Evolutionary conservation across 2,329 filamentous ascomycete species (phyloP).

Genomic region (Alternaria sp.): DNA sequence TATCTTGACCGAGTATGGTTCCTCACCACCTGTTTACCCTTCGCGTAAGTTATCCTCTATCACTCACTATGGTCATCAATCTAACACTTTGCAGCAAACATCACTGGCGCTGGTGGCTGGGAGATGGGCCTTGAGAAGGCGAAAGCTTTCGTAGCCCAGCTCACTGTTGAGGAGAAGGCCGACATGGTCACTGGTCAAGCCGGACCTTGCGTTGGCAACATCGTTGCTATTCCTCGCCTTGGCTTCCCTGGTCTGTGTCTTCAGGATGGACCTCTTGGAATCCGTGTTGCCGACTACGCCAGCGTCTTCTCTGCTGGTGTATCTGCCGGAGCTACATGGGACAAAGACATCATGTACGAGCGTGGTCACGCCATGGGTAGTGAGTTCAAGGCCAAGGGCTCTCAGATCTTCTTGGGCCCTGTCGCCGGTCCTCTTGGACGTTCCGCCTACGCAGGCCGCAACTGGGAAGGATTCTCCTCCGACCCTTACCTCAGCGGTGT

Average conservation of each 20-base stretch:
- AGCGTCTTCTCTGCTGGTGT: conserved; percentile 53
- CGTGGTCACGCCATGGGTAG: conserved; percentile 50
- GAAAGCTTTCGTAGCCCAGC: conserved; percentile 41
- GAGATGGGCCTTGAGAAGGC: conserved; percentile 44
- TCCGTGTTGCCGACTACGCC: conserved; percentile 46
- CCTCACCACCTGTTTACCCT: conserved; percentile 39
- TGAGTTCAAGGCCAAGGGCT: conserved; percentile 48
- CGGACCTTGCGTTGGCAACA: conserved; percentile 64
- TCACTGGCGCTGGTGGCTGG: conserved; percentile 43
- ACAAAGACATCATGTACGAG: conserved; percentile 49
- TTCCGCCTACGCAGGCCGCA: conserved; percentile 52
- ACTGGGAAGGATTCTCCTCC: conserved; percentile 55
- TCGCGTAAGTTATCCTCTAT: conserved; percentile 31
- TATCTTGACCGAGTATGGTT: conserved; percentile 40
- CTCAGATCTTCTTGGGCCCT: conserved; percentile 60
- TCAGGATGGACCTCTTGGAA: conserved; percentile 50
- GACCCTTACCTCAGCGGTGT: conserved; percentile 58
- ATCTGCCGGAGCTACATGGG: conserved; percentile 51
- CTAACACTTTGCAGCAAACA: conserved; percentile 52
- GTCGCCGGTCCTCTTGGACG: conserved; percentile 56
- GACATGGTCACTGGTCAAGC: conserved; percentile 52
- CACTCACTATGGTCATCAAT: neutral
- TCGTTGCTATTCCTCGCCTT: conserved; percentile 49
- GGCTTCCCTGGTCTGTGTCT: conserved; percentile 53
- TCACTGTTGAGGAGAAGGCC: conserved; percentile 45